These are phyloP conservation scores for Didymella pinodella DNA, from an alignment of 2,329 filamentous ascomycete species.

Conservation along the genomic window DNA sequence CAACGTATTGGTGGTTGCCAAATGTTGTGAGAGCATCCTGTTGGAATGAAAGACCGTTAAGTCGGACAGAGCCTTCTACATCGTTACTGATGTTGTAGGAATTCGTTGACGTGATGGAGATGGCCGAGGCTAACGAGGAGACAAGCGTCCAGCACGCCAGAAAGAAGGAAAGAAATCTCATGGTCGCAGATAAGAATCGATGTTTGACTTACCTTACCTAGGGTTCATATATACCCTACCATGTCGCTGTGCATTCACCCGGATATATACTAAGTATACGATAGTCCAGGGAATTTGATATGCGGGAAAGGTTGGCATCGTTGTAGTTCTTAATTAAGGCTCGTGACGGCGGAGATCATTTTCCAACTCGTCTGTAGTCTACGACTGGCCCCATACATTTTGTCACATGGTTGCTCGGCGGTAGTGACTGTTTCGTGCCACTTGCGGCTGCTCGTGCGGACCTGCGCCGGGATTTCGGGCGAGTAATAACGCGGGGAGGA, in stretches of 20 bases:
- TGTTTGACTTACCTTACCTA: neutral
- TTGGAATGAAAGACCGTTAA: conserved; percentile 61
- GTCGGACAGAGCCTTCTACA: conserved; percentile 45
- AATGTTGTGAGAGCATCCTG: conserved; percentile 59
- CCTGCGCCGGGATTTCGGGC: conserved; percentile 30
- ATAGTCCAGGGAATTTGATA: conserved; percentile 1
- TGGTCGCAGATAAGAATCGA: conserved; percentile 4
- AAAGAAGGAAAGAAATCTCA: conserved; percentile 28
- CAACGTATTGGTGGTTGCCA: conserved; percentile 60
- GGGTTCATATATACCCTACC: conserved; percentile 10
- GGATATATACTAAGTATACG: conserved; percentile 1
- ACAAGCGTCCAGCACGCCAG: conserved; percentile 22
- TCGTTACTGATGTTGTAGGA: conserved; percentile 45
- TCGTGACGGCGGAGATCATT: conserved; percentile 5
- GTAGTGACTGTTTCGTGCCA: conserved; percentile 6
- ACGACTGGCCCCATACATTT: neutral
- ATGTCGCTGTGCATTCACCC: conserved; percentile 18
- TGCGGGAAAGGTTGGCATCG: conserved; percentile 3
- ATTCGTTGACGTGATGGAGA: conserved; percentile 39
- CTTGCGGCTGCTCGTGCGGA: conserved; percentile 7
- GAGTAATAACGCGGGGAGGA: conserved; percentile 24
- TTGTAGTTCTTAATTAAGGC: neutral
- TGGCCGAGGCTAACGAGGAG: conserved; percentile 26
- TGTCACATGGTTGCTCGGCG: neutral
- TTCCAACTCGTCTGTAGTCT: neutral